These are phyloP conservation scores for Colletotrichum sp. DNA, from an alignment of 2,329 filamentous ascomycete species.

Conservation along the genomic window DNA sequence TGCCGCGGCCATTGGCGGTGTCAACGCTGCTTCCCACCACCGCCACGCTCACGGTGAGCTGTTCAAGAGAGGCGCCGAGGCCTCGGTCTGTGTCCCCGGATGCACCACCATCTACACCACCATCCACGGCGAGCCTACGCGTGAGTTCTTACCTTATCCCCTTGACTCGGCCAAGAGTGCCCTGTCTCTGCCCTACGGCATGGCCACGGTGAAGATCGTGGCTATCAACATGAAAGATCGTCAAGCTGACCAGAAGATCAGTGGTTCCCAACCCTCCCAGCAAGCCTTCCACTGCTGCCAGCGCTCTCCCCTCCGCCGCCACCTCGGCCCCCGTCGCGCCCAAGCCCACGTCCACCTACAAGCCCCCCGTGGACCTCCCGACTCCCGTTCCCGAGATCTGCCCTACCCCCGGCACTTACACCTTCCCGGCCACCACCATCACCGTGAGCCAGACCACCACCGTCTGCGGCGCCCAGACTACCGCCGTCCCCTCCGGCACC, in stretches of 20 bases:
- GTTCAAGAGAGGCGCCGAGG: slow-evolving; percentile 55
- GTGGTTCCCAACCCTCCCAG: slow-evolving; percentile 45
- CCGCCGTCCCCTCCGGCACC: slow-evolving; percentile 65
- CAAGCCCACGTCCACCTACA: slow-evolving; percentile 41
- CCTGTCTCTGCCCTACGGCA: neutral
- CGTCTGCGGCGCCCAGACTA: slow-evolving; percentile 68
- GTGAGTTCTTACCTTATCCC: slow-evolving; percentile 49
- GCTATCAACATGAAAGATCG: neutral
- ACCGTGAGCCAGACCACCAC: slow-evolving; percentile 71
- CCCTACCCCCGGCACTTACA: slow-evolving; percentile 75
- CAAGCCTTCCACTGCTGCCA: slow-evolving; percentile 26
- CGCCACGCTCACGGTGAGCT: slow-evolving; percentile 66
- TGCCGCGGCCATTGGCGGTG: slow-evolving; percentile 63
- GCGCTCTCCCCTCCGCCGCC: slow-evolving; percentile 11
- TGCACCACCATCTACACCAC: slow-evolving; percentile 80
- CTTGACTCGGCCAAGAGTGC: neutral
- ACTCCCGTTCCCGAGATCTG: slow-evolving; percentile 59
- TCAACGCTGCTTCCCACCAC: slow-evolving; percentile 62
- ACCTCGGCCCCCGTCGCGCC: slow-evolving; percentile 28
- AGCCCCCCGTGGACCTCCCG: slow-evolving; percentile 52
- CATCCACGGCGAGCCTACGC: slow-evolving; percentile 68
- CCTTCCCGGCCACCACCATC: slow-evolving; percentile 75
- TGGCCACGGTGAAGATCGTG: neutral
- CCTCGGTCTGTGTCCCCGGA: slow-evolving; percentile 59
- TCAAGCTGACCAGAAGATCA: slow-evolving; percentile 19